Base-by-base conservation (phyloP, 768 basidiomycete genomes). In the Tubosaeta sp. region DNA sequence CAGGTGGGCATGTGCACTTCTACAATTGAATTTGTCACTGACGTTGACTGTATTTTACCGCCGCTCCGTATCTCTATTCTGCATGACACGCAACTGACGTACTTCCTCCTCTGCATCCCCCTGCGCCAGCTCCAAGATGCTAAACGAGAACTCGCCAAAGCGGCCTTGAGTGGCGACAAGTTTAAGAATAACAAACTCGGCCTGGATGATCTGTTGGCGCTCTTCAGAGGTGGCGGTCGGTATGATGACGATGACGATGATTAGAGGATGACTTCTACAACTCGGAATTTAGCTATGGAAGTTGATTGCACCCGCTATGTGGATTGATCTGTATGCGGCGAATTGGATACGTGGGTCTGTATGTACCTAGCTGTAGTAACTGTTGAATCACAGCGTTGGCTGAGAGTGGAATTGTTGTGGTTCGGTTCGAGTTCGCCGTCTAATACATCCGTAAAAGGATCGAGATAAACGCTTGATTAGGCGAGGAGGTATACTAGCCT, bases 161-260 rank as follows among this genome's bases (percentile, higher is more conserved):
- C 93, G 1, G 91, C 93, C 0, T 69, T 97, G 51, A 86, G 89
- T 29, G 95, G 95, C 9, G 85, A 91, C 71, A 92, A 87, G 69
- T 75, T 90, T 63, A 89, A 91, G 80, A 82, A 84, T 60, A 79
- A 84, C 77, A 85, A 83, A 56, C 81, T 98, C 19, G 84, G 86
- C 10, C 73, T 93, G 70, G 84, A 93, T 22, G 94, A 97, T 53
- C 76, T 97, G 55, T 78, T 94, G 69, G 86, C 83, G 0, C 71
- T 93, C 34, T 91, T 93, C 77, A 73, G 78, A 49, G 76, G 76
- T 39, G 79, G 80, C 41, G 75, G 74, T 14, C 71, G 72, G 12
- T 74, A 83, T 42, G 83, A 83, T 16, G 84, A 85, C 18, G 84
- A 84, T 12, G 50, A 56, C n/a, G 51, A 46, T 14, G 55, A 56